Percentiles rank a stretch among this genome's conserved stretches.
Evolutionary conservation across 768 basidiomycete genomes (phyloP).

Genomic region (Auriscalpium vulgare): DNA sequence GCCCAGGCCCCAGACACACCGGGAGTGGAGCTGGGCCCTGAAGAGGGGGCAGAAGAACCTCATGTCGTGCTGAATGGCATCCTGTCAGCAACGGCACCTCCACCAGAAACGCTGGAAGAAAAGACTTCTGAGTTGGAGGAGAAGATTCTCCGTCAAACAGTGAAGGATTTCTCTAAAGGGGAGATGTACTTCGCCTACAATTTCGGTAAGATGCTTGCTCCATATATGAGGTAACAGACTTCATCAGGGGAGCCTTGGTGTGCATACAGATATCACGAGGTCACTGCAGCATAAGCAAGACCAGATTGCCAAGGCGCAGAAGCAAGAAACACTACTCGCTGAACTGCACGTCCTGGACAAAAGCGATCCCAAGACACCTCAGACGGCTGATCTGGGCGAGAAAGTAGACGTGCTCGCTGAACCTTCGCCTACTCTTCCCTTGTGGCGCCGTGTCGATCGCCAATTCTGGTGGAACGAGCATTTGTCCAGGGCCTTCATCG

Average conservation of each 20-base stretch:
- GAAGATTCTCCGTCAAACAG: slow-evolving; percentile 74
- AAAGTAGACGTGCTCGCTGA: slow-evolving; percentile 54
- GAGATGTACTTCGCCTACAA: slow-evolving; percentile 88
- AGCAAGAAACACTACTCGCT: slow-evolving; percentile 50
- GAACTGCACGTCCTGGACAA: slow-evolving; percentile 46
- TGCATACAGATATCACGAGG: slow-evolving; percentile 61
- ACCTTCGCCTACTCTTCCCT: slow-evolving; percentile 68
- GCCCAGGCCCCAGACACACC: slow-evolving; percentile 10
- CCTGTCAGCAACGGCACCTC: slow-evolving; percentile 50
- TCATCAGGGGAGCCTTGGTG: not conserved
- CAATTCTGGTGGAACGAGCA: slow-evolving; percentile 98
- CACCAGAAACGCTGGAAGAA: slow-evolving; percentile 57
- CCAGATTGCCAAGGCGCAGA: slow-evolving; percentile 45
- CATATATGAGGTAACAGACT: too few species aligned
- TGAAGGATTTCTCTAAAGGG: slow-evolving; percentile 71
- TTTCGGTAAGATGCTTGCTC: slow-evolving; percentile 48
- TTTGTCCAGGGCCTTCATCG: slow-evolving; percentile 76
- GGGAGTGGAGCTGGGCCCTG: slow-evolving; percentile 9
- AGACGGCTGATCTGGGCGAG: slow-evolving; percentile 23
- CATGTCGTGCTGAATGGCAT: slow-evolving; percentile 49
- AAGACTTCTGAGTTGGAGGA: slow-evolving; percentile 69
- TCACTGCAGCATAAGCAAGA: slow-evolving; percentile 78
- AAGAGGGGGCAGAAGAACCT: slow-evolving; percentile 26
- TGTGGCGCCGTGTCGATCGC: slow-evolving; percentile 86
- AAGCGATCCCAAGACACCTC: not conserved